Evolutionary conservation across 2,329 filamentous ascomycete species (phyloP).

Genomic region (Fusarium sp.): DNA sequence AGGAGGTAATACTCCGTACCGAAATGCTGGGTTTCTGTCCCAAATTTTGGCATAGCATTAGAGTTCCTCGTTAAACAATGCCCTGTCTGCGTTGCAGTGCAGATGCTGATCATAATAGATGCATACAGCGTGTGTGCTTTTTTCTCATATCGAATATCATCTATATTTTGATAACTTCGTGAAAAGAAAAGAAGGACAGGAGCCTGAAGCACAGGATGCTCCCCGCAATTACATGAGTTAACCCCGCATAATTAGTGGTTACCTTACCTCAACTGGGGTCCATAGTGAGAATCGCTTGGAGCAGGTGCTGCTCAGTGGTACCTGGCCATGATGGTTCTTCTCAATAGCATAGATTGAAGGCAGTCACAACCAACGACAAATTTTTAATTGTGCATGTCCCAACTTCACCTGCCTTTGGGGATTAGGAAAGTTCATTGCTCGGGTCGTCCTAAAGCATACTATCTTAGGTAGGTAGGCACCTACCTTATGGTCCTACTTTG

Average conservation of each 20-base stretch:
- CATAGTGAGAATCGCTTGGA: too few relatives aligned
- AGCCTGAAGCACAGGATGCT: not conserved
- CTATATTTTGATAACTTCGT: not conserved
- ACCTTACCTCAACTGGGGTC: not conserved
- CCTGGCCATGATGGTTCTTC: not conserved
- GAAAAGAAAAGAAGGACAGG: not conserved
- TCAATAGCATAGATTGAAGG: not conserved
- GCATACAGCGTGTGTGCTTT: not conserved
- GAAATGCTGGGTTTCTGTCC: not conserved
- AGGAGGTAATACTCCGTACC: not conserved
- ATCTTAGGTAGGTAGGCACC: too few relatives aligned
- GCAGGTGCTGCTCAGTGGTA: not conserved
- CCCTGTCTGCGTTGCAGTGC: not conserved
- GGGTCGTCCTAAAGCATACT: too few relatives aligned
- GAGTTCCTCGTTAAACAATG: not conserved
- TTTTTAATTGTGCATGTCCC: too few relatives aligned
- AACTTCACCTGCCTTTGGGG: too few relatives aligned
- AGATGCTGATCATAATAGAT: conserved; percentile 2
- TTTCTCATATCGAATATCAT: not conserved
- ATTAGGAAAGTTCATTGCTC: too few relatives aligned
- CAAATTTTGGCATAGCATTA: not conserved
- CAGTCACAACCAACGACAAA: too few relatives aligned
- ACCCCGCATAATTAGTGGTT: not conserved
- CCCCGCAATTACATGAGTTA: not conserved
- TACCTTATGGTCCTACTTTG: too few relatives aligned